A percentile compares a stretch with the other conserved stretches of the same genome.
These are phyloP conservation scores for Pythium catenulatum DNA, from an alignment of 352 stramenopile genomes.

Conservation along the genomic window DNA sequence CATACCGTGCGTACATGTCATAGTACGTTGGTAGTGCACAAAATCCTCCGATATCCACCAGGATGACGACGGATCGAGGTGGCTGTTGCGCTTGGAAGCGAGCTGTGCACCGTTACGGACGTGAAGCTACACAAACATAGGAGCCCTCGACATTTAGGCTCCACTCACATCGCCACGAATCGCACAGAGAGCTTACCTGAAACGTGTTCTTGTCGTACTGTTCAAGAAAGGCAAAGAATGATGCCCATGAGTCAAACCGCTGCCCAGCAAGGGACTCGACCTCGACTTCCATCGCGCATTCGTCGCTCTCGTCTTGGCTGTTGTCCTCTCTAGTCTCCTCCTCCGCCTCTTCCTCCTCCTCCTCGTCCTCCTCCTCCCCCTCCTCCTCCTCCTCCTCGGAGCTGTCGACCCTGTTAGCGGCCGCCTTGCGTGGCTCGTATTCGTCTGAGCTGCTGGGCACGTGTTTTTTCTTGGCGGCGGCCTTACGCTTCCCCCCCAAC, in stretches of 20 bases:
- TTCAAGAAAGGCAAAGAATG: neutral
- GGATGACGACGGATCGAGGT: neutral
- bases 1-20: constrained; percentile 65
- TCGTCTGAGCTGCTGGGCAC: no score
- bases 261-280: neutral
- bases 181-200: neutral
- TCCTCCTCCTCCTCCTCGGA: neutral
- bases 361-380: neutral
- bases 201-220: neutral
- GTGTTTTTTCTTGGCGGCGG: no score
- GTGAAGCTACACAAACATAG: neutral
- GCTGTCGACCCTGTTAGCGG: no score
- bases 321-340: neutral
- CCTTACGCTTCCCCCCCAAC: no score
- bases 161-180: neutral
- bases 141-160: neutral
- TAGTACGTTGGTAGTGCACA: constrained; percentile 64
- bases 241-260: neutral
- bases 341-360: neutral
- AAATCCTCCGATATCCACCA: constrained; percentile 60
- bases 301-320: neutral
- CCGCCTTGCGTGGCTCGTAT: no score
- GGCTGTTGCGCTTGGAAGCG: neutral
- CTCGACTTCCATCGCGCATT: neutral
- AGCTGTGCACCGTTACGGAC: neutral